Evolutionary conservation across 768 basidiomycete genomes (phyloP), one percentile per base, ranked within the genome.

Genomic region (Fomitopsis pulvina): DNA sequence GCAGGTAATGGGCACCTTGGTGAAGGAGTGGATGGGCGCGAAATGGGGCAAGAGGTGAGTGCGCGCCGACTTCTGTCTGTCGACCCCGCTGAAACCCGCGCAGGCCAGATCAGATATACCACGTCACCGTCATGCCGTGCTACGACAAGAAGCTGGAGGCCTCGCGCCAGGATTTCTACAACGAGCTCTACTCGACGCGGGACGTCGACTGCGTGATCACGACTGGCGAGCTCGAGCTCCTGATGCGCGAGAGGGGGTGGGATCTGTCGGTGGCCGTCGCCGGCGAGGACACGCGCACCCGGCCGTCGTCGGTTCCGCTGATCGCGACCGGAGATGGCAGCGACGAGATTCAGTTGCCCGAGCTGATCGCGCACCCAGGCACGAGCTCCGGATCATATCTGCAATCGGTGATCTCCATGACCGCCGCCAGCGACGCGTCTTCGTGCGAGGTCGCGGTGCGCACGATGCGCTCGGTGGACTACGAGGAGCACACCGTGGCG

Each of bases 101-200:
- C 63, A 94, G 90, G 32, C 92, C 92, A 0, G 74, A 89, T 60
- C 75, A 90, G 58, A 79, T 99, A 40, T 99, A 98, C 63, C 96
- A 99, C 61, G 92, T 98, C 47, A 79, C 92, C 0, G 93, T 97
- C 45, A 98, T 98, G 94, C 95, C 96, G 0, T 99, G 96, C 67
- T 98, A 98, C 68, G 96, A 99, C 76, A 98, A 98, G 71, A 99
- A 99, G 63, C 81, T 99, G 14, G 96, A 99, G 68, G 96, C 96
- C 0, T 97, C 94, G 8, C 79, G 96, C 24, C 79, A 83, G 41
- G 94, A 99, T 62, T 99, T 98, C 63, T 92, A 91, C 63, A 82
- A 84, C 53, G 83, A 86, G 7, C 57, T 78, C 1, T 86, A 91
- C 66, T 74, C 84, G 32, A 92, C 92, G 9, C 75, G 94, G 48